Evolutionary conservation across 495 filamentous ascomycete species (phyloP), one percentile per base, ranked within the genome.

Genomic region (Hapsidospora chrysogenum): DNA sequence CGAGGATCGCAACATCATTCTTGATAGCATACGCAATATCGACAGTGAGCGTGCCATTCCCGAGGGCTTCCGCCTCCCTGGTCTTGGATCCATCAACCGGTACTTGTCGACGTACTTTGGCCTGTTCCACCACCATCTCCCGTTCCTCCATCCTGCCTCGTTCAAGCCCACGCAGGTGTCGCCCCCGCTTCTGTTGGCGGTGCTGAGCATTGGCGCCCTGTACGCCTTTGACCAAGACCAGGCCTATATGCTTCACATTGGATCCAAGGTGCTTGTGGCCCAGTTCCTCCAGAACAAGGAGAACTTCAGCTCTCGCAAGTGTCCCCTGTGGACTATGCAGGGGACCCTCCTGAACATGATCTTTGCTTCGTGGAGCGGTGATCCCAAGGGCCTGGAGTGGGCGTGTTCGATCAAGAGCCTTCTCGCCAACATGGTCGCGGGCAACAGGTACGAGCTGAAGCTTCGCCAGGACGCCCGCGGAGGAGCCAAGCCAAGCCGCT

Each of bases 291-390:
- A 93, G 57, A 87, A 92, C 60, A 92, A 93, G 60, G 86, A 94
- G 51, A 94, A 92, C 57, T 95, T 95, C 57, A 92, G 85, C 66
- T 96, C 89, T n/a, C 72, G 85, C 36, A 96, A 94, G 53, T 97
- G 89, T 49, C 89, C 89, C 5, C 60, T 97, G 19, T 96, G 87
- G 85, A 83, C 85, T 25, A 96, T 96, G 80, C 89, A 96, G 52
- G 81, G 81, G 52, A 85, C 84, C 10, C 63, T 97, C 33, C 64
- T 97, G 31, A 97, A 97, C 64, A 96, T 95, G 89, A 80, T 92
- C 44, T 96, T 97, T 54, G 89, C 92, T 25, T 95, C 87, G 66
- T 97, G 89, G 89, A 96, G 92, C 51, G 89, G 89, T 41, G 89
- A 96, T 52, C 72, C 89, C 10, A 96, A 96, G 58, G 92, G 92